Conservation (phyloP, 257 asterid species). For the Rubia yunnanensis region DNA sequence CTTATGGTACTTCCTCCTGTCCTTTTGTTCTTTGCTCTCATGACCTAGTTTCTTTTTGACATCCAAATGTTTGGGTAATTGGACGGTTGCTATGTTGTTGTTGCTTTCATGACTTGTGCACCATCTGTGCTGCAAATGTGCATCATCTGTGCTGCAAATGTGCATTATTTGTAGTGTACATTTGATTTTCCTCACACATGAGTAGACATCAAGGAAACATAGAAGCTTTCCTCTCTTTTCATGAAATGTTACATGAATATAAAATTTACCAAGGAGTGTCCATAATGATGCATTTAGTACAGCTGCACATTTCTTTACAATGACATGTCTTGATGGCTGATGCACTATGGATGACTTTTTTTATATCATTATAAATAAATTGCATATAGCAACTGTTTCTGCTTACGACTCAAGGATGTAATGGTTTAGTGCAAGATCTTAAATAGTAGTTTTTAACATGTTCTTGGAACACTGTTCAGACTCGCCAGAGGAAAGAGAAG, state of each 20-base stretch:
- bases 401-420: neutral
- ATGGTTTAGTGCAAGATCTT: neutral
- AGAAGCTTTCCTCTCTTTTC: neutral
- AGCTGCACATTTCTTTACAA: neutral
- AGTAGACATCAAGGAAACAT: neutral
- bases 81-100: neutral
- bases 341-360: neutral
- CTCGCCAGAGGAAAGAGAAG: slow-evolving; percentile 30
- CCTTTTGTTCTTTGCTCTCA: neutral
- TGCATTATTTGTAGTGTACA: neutral
- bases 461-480: slow-evolving; percentile 34
- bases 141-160: neutral
- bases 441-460: neutral
- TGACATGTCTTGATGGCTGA: neutral
- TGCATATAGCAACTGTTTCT: neutral
- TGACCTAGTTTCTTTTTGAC: neutral
- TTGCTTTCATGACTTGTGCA: neutral
- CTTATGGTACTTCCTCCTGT: slow-evolving; percentile 45
- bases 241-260: neutral
- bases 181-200: neutral
- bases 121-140: neutral
- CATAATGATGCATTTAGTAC: neutral
- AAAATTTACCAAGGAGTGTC: no score
- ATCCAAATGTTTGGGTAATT: neutral
- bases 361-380: neutral